A percentile compares a stretch with the other conserved stretches of the same genome.
These are phyloP conservation scores for Arachis stenosperma DNA, from an alignment of 306 rosid species.

Conservation along the genomic window DNA sequence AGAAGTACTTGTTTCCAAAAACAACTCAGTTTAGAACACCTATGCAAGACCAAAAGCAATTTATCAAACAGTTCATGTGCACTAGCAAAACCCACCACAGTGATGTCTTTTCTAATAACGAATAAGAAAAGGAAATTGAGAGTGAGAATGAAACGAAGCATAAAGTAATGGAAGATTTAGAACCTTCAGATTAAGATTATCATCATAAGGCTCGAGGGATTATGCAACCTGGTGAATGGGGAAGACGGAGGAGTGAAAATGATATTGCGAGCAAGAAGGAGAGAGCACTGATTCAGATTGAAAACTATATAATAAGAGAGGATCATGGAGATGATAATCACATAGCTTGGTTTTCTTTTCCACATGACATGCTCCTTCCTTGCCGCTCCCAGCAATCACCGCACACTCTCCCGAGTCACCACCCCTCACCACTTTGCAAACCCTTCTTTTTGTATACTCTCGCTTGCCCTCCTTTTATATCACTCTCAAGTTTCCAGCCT, in stretches of 20 bases:
- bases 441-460: not conserved
- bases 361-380: conserved; percentile 36
- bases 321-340: conserved; percentile 33
- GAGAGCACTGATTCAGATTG: conserved; percentile 41
- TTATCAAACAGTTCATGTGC: no score
- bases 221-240: not conserved
- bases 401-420: not conserved
- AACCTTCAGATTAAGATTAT: conserved; percentile 34
- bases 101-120: no score
- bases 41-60: no score
- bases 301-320: conserved; percentile 36
- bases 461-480: not conserved
- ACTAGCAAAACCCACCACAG: no score
- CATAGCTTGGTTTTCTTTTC: conserved; percentile 15
- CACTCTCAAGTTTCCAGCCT: no score
- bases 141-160: no score
- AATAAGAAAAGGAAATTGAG: no score
- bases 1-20: no score
- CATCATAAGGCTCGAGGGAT: conserved; percentile 41
- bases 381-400: conserved; percentile 32
- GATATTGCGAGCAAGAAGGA: conserved; percentile 32
- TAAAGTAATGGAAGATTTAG: not conserved
- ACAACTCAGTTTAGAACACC: no score
- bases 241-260: not conserved
- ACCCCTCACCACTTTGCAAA: not conserved